A percentile compares a stretch with the other conserved stretches of the same genome.
phyloP scores from a whole-genome alignment of 345 rosid genomes.

The Toxicodendron radicans region DNA sequence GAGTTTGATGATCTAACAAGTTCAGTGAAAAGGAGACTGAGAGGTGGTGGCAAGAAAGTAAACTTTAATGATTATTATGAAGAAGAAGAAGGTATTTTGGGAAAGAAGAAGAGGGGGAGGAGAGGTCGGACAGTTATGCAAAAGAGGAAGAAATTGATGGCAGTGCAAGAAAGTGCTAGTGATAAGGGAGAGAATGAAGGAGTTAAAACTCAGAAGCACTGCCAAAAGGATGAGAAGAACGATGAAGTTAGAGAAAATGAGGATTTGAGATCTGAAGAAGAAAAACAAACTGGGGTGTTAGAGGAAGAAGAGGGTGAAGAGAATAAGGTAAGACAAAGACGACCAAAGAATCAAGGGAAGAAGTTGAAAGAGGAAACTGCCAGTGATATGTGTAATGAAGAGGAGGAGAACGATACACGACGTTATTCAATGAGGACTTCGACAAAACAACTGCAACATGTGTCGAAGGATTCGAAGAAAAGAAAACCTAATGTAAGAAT shows the following conservation, averaged over 20 bases:
- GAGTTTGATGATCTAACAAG: background rate
- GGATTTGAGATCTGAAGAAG: too few relatives aligned
- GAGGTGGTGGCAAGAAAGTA: background rate
- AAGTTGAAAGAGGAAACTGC: background rate
- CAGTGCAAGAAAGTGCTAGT: too few relatives aligned
- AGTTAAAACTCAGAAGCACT: too few relatives aligned
- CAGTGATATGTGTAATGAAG: background rate
- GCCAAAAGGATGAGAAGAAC: too few relatives aligned
- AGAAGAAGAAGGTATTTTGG: background rate
- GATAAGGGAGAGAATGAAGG: too few relatives aligned
- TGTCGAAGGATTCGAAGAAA: background rate
- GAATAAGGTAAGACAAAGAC: constrained; percentile 1
- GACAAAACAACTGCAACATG: background rate
- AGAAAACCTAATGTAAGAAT: background rate
- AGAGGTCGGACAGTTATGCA: too few relatives aligned
- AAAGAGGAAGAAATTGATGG: too few relatives aligned
- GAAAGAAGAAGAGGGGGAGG: background rate
- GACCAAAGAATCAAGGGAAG: background rate
- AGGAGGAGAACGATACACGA: background rate
- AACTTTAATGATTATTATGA: background rate
- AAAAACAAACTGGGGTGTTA: background rate
- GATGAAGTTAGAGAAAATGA: too few relatives aligned
- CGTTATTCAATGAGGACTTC: background rate
- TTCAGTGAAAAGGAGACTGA: background rate
- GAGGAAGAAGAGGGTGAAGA: background rate